These are phyloP conservation scores for Corymbia maculata DNA, from an alignment of 345 rosid species.

Conservation along the genomic window DNA sequence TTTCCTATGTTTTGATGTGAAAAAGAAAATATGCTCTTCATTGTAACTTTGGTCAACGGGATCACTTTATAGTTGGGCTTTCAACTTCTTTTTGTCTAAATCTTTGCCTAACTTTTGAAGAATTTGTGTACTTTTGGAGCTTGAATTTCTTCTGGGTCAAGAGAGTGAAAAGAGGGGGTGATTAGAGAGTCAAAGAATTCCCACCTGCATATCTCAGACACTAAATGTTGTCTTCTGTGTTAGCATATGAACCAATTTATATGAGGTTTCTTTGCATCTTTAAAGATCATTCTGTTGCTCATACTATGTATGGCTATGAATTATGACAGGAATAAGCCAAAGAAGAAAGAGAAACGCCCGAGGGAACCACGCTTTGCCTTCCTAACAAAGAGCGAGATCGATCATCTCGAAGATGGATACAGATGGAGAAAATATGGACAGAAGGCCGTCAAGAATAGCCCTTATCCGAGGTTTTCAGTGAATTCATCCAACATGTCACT, in stretches of 20 bases:
- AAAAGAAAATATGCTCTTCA: neutral
- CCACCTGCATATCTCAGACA: neutral
- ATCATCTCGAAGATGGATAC: conserved; percentile 9
- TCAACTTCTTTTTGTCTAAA: neutral
- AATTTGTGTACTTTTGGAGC: neutral
- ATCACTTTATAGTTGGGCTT: neutral
- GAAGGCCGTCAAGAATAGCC: conserved; percentile 9
- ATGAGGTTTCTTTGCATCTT: too few relatives aligned
- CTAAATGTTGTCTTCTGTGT: neutral
- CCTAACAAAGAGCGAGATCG: conserved; percentile 5
- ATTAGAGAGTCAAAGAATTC: neutral
- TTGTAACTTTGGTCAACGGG: neutral
- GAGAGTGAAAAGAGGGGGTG: neutral
- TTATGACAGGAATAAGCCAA: neutral
- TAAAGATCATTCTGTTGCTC: neutral
- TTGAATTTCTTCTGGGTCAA: neutral
- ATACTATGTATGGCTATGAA: neutral
- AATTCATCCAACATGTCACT: neutral
- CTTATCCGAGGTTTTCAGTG: conserved; percentile 2
- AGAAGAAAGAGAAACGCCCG: conserved; percentile 1
- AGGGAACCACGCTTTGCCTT: conserved; percentile 2
- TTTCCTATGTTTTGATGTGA: neutral
- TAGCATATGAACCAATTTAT: neutral
- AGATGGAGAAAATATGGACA: conserved; percentile 12
- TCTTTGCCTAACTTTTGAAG: neutral